Evolutionary conservation across 148 eudicot genomes (phyloP).

Genomic region (Camellia granthamiana): DNA sequence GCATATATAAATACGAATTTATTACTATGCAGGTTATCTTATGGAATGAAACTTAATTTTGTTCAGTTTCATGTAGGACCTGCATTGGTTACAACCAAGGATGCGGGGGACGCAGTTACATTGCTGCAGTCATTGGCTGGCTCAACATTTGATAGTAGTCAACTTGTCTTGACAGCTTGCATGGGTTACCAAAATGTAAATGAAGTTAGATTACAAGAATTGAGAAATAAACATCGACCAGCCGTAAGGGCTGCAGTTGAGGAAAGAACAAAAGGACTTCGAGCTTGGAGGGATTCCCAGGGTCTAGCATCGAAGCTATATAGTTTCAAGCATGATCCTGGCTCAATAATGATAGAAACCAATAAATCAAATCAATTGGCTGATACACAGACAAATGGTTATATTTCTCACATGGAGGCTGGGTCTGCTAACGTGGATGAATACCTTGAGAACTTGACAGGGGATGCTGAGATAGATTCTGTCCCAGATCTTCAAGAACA

Average conservation of each 20-base stretch:
- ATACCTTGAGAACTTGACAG: slow-evolving; percentile 35
- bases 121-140: slow-evolving; percentile 93
- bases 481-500: slow-evolving; percentile 84
- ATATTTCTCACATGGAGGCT: slow-evolving; percentile 39
- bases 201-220: slow-evolving; percentile 63
- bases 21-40: not conserved
- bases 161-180: slow-evolving; percentile 95
- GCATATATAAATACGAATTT: not conserved
- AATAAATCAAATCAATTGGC: slow-evolving; percentile 41
- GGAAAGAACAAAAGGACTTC: slow-evolving; percentile 83
- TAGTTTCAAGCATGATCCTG: slow-evolving; percentile 60
- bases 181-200: slow-evolving; percentile 94
- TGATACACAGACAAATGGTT: slow-evolving; percentile 53
- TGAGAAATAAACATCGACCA: slow-evolving; percentile 82
- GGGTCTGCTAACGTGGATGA: slow-evolving; percentile 54
- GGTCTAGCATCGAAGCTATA: slow-evolving; percentile 75
- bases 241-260: slow-evolving; percentile 63
- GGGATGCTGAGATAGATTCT: slow-evolving; percentile 52
- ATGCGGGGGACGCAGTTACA: slow-evolving; percentile 97
- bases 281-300: slow-evolving; percentile 63
- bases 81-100: slow-evolving; percentile 95
- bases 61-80: slow-evolving; percentile 62
- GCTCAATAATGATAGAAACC: slow-evolving; percentile 30
- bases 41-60: slow-evolving; percentile 19
- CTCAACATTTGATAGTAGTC: slow-evolving; percentile 98